Base-by-base conservation (phyloP, 2,329 filamentous ascomycete species). In the Ophiostoma quercus region DNA sequence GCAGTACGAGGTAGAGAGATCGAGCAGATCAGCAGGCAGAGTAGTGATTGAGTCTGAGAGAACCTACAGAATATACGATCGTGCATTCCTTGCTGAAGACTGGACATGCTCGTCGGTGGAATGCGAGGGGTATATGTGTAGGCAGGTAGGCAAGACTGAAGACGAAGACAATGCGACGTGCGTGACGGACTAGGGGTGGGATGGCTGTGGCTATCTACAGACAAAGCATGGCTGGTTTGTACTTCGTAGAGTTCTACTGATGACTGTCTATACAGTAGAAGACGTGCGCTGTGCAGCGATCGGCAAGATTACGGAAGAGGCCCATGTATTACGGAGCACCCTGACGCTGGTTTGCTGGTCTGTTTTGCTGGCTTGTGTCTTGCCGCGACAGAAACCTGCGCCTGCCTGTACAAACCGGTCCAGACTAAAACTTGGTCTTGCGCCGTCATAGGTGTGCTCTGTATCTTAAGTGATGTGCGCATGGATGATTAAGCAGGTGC, bases 371-470 rank as follows among this genome's bases (percentile, higher is more conserved):
- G 4, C 8, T 34, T 34, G 34, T 25, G 57, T 62, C 57, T 62
- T 62, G 57, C 57, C 25, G 57, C 57, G 57, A 62, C 57, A 41
- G 12, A 32, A 62, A 62, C 57, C 57, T 62, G 57, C 57, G 51
- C 22, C 25, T 29, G 25, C 25, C 25, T 29, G 6, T 57, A 9
- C 14, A 62, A 62, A 25, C 57, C 57, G 57, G 25, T 32, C 57
- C 57, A 62, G 57, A 34, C 2, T 32, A 62, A 62, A 62, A 62
- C 57, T 62, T 62, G 57, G 57, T 62, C 25, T 62, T 62, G 57
- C 57, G 57, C 57, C 34, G 34, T 19, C 57, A 25, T 29, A 29
- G 25, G 25, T 19, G 32, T 62, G 57, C 57, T 25, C 57, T 25
- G 57, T 62, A 25, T 19, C 32, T 60, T 25, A 62, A 25, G 32